Conservation (phyloP, 257 asterid species). For the Lithospermum erythrorhizon region DNA sequence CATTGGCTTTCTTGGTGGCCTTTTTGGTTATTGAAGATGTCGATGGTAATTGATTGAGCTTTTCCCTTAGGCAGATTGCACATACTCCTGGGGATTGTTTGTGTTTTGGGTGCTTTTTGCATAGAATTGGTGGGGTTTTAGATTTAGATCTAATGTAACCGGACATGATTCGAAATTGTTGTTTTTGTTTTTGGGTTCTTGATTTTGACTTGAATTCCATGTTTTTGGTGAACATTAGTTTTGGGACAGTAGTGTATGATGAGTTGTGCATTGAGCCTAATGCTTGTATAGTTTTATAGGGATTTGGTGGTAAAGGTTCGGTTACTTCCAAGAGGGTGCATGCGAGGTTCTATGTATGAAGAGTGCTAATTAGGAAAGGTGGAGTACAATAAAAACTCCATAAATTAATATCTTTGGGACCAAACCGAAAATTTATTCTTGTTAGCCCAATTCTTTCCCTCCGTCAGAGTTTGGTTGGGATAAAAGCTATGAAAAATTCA, state of each 20-base stretch:
- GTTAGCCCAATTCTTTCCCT: too few species aligned
- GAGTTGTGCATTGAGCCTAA: neutral
- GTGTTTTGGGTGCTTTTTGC: constrained; percentile 69
- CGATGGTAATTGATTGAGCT: constrained; percentile 28
- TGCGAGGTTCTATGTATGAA: constrained; percentile 10
- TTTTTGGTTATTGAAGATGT: constrained; percentile 11
- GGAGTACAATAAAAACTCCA: too few species aligned
- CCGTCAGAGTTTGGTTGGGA: too few species aligned
- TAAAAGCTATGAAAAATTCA: too few species aligned
- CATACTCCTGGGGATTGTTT: constrained; percentile 68
- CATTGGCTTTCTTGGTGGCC: neutral
- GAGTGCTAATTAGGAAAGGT: too few species aligned
- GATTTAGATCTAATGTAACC: constrained; percentile 7
- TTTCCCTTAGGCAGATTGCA: constrained; percentile 49
- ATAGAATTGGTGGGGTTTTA: constrained; percentile 13
- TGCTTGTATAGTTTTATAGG: constrained; percentile 1
- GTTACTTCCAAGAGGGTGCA: constrained; percentile 47
- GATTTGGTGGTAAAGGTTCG: constrained; percentile 17
- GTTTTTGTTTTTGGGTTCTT: constrained; percentile 21
- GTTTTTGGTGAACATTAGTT: neutral
- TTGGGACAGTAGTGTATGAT: neutral
- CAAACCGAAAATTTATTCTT: too few species aligned
- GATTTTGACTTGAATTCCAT: constrained; percentile 23
- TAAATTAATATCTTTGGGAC: too few species aligned
- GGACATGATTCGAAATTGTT: neutral